Evolutionary conservation across 352 stramenopile species (phyloP), one percentile per base, ranked within the genome.

Genomic region (Aphanomyces astaci): DNA sequence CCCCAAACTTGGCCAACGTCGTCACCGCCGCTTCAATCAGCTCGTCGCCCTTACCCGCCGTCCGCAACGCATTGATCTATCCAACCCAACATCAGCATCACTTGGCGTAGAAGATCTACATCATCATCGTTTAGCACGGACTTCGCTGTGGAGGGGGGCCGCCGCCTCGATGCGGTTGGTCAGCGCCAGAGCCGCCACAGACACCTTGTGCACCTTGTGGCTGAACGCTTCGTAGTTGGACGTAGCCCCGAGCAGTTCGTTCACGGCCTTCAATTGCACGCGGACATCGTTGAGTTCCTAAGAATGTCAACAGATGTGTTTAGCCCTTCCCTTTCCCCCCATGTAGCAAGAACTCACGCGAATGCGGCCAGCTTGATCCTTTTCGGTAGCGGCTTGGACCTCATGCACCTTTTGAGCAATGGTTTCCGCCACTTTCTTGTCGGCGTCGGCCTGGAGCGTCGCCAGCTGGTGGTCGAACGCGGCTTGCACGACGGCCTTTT

Each of bases 181-280:
- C 25, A 94, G 71, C 51, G 82, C 83, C 19, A 94, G 48, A 25
- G 83, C 85, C 0, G 85, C 85, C 66, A 94, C 84, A 33, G 83
- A 94, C 11, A 82, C 78, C 73, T 92, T 89, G 79, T 94, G 85
- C 4, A 92, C 80, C 51, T 89, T 81, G 75, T 92, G 83, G 74
- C 83, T 94, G 68, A 94, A 90, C 19, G 83, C 79, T 66, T 94
- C 82, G 72, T 94, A 92, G 45, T 82, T 88, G 36, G 79, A 92
- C 11, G 82, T 89, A 60, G 76, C 81, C 62, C 90, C 81, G 36
- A 93, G 66, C 30, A 93, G 75, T 2, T 76, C 73, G 63, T 88
- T 86, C 45, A 93, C 69, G 1, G 84, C 84, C 27, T 76, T 79
- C 22, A 91, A 66, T 70, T 91, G 72, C 17, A 78, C 78, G 27